These are phyloP conservation scores for Hanseniaspora vineae DNA, from an alignment of 805 yeast genomes.

Conservation along the genomic window DNA sequence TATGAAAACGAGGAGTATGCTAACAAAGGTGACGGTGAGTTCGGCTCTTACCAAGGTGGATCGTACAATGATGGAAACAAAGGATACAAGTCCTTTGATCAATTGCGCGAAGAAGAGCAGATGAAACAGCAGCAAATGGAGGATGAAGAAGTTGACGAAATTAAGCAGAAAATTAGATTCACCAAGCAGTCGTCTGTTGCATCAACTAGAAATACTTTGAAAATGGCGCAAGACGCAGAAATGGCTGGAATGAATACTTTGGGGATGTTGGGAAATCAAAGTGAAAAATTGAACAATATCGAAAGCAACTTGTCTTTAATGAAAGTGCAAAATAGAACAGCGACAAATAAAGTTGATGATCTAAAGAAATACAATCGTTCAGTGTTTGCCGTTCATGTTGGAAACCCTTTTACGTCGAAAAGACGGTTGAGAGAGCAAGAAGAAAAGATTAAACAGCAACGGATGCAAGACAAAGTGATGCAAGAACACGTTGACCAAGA, in stretches of 20 bases:
- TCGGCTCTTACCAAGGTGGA: constrained; percentile 39
- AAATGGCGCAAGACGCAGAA: constrained; percentile 60
- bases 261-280: constrained; percentile 89
- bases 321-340: constrained; percentile 68
- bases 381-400: constrained; percentile 65
- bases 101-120: constrained; percentile 24
- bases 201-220: constrained; percentile 71
- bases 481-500: constrained; percentile 48
- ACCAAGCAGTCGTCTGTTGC: constrained; percentile 80
- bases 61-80: constrained; percentile 30
- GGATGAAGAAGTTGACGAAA: constrained; percentile 80
- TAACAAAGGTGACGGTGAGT: constrained; percentile 47
- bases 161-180: constrained; percentile 70
- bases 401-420: constrained; percentile 82
- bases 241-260: constrained; percentile 67
- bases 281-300: constrained; percentile 69
- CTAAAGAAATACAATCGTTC: constrained; percentile 69
- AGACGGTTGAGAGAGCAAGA: constrained; percentile 65
- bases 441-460: constrained; percentile 46
- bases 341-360: constrained; percentile 72
- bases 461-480: constrained; percentile 46
- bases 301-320: constrained; percentile 69
- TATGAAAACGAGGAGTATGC: constrained; percentile 10
- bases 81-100: constrained; percentile 24
- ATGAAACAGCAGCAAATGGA: constrained; percentile 37